Evolutionary conservation across 306 rosid genomes (phyloP), one percentile per base, ranked within the genome.

Genomic region (Luffa acutangula): DNA sequence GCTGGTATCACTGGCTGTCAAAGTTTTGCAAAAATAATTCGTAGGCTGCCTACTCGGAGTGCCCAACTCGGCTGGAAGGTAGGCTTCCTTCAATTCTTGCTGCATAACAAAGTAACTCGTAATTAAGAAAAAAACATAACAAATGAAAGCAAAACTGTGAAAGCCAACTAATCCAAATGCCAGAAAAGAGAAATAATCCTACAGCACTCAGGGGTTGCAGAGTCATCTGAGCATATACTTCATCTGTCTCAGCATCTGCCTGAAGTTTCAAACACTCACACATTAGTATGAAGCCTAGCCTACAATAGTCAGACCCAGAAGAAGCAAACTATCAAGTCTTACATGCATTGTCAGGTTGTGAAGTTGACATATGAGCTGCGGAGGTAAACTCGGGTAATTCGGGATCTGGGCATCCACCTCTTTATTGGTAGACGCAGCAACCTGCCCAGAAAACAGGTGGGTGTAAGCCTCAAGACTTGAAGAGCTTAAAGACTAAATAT

Each of bases 1-100:
- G 82, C 99, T 96, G n/a, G 99, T 95, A 82, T 95, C 99, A 80
- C 99, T 95, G 51, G 99, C 99, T 39, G 98, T 96, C 91, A 96
- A 90, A 76, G 99, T 93, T 82, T 93, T 96, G 87, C 99, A 91
- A 80, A 96, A 96, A 71, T 96, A 93, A 79, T 96, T 96, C 49
- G 99, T 93, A 9, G 99, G 99, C 87, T 96, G 99, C 83, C 91
- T 96, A 81, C 91, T 93, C 2, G 96, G 89, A 85, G 87, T 78
- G 42, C 99, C 98, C 82, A 96, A 85, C 80, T 92, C 97, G 6
- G 94, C 94, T 37, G 98, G 98, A 77, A 91, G 94, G 89, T 91
- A 96, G 78, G 89, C 91, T 74, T 96, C 98, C 83, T 96, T 96
- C 85, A 91, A 97, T 86, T 96, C 99, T 87, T 96, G 91, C 99